These are phyloP conservation scores for Saccharomyces hybrid DNA, from an alignment of 1,139 yeast species.

Conservation along the genomic window DNA sequence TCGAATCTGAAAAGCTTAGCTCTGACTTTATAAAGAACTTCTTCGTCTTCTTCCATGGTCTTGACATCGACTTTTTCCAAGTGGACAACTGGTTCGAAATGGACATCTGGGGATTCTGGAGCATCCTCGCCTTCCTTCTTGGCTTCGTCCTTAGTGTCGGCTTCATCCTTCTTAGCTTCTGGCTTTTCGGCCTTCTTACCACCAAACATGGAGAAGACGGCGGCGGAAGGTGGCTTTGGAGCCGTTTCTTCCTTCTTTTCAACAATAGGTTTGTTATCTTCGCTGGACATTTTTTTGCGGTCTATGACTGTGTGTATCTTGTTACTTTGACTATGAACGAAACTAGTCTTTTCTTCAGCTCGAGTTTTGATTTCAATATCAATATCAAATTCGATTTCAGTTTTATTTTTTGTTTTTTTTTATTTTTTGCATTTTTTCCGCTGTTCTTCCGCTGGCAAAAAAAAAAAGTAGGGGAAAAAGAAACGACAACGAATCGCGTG, in stretches of 20 bases:
- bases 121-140: conserved; percentile 56
- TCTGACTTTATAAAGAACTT: conserved; percentile 76
- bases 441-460: background rate
- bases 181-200: conserved; percentile 55
- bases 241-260: conserved; percentile 23
- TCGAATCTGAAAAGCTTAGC: conserved; percentile 93
- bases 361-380: background rate
- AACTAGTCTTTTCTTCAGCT: background rate
- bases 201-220: conserved; percentile 86
- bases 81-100: conserved; percentile 92
- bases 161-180: conserved; percentile 27
- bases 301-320: background rate
- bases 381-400: background rate
- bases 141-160: conserved; percentile 34
- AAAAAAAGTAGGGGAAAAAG: background rate
- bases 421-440: background rate
- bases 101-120: conserved; percentile 89
- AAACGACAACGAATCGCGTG: background rate
- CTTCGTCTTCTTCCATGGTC: conserved; percentile 95
- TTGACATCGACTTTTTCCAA: conserved; percentile 93
- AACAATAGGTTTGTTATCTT: conserved; percentile 21
- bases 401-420: background rate
- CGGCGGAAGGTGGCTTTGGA: conserved; percentile 54
- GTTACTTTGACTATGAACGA: background rate
- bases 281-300: conserved; percentile 28